phyloP scores from a whole-genome alignment of 805 yeast species.

The Myxozyma lipomycoides region DNA sequence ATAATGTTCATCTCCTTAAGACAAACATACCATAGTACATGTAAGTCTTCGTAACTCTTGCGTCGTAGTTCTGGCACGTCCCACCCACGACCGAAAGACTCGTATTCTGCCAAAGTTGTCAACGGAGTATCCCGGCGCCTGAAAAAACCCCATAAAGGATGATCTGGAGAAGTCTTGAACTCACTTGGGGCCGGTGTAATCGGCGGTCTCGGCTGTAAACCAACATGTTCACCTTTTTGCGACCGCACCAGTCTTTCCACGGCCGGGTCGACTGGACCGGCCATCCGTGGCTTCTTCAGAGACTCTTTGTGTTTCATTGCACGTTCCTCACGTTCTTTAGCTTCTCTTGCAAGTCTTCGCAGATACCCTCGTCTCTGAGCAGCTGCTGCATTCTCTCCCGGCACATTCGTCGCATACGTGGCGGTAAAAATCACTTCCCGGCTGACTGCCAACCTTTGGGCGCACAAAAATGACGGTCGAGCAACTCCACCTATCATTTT shows the following conservation, averaged over 20 bases:
- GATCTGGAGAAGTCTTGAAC: constrained; percentile 61
- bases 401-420: background rate
- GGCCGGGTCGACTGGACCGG: constrained; percentile 6
- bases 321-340: background rate
- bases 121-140: constrained; percentile 45
- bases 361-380: background rate
- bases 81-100: constrained; percentile 66
- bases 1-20: constrained; percentile 77
- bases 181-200: constrained; percentile 84
- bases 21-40: constrained; percentile 83
- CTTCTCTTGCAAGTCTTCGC: background rate
- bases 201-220: constrained; percentile 48
- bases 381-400: background rate
- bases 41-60: constrained; percentile 88
- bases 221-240: constrained; percentile 17
- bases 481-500: no score
- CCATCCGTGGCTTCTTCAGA: constrained; percentile 1
- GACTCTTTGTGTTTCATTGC: background rate
- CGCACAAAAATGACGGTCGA: no score
- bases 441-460: no score
- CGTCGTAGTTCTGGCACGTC: constrained; percentile 80
- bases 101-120: constrained; percentile 53
- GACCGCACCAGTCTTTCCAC: constrained; percentile 15
- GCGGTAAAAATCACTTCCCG: background rate
- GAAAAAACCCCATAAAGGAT: constrained; percentile 95